A percentile compares a stretch with the other conserved stretches of the same genome.
Conservation (phyloP, 1,284 basidiomycete genomes). For the Prillingera fragicola region DNA sequence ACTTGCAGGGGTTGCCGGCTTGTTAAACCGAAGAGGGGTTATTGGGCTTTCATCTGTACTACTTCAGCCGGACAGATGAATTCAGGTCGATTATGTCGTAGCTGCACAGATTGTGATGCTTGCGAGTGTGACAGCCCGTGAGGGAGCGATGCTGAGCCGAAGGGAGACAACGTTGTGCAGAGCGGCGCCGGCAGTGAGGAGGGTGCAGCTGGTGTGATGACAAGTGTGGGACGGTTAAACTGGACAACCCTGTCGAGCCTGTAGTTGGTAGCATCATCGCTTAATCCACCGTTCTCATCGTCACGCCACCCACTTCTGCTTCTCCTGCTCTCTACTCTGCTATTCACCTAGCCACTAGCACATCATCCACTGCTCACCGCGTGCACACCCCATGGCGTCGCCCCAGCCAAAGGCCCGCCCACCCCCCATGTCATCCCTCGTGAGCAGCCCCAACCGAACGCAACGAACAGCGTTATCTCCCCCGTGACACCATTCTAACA, state of each 20-base stretch:
- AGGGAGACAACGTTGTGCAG: too few species aligned
- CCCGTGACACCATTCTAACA: background rate
- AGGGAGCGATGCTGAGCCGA: too few species aligned
- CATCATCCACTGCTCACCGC: background rate
- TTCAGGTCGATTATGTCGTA: background rate
- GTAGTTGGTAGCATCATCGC: background rate
- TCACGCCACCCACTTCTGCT: background rate
- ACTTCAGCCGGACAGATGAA: background rate
- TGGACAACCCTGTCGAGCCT: background rate
- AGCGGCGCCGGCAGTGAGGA: too few species aligned
- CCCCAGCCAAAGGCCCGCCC: background rate
- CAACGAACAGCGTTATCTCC: background rate
- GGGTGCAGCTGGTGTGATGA: too few species aligned
- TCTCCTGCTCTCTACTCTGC: background rate
- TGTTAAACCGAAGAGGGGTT: too few species aligned
- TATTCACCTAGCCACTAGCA: background rate
- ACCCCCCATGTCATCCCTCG: conserved; percentile 5
- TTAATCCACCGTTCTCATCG: background rate
- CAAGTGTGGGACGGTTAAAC: too few species aligned
- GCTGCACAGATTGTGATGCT: background rate
- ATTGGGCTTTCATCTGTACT: background rate
- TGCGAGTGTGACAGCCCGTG: too few species aligned
- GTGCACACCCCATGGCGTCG: background rate
- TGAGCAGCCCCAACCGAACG: conserved; percentile 1
- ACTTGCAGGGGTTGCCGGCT: too few species aligned